Evolutionary conservation across 352 stramenopile genomes (phyloP), one percentile per base, ranked within the genome.

Genomic region (Plasmopara halstedii): DNA sequence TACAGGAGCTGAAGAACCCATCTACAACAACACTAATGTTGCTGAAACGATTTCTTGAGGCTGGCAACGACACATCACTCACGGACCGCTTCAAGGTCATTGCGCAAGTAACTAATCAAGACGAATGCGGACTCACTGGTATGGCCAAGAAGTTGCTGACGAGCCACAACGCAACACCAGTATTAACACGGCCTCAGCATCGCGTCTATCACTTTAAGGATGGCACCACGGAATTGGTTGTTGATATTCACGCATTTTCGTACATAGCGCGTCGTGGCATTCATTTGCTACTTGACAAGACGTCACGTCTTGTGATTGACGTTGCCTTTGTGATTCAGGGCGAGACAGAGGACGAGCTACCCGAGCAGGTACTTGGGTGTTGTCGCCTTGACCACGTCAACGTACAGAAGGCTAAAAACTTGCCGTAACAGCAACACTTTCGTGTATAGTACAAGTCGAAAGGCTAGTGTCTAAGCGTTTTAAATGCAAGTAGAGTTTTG

Each of bases 11-110:
- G 46, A 64, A 82, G 44, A 42, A 78, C 5, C 77, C 80, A 0
- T 73, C 69, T 22, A 74, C 62, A 1, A 79, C 67, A 8, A 69
- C 67, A n/a, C 37, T 87, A 6, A 62, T 62, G 18, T 63, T 92
- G 6, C 54, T 89, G 10, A 78, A 85, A 50, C 62, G 75, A n/a
- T 92, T 92, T 54, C 39, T 88, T 11, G 50, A 83, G 11, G 76
- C 80, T 1, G 73, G 63, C 6, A 66, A 63, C 19, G 80, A 91
- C 42, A 71, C 73, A 35, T 70, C 67, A 6, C 38, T 92, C 32
- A 87, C 78, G 2, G 80, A 92, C 43, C 73, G 80, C 21, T 92
- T 92, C 60, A 92, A 92, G 38, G 75, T 89, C 25, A 92, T 92
- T 44, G 77, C 75, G 0, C 80, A 92, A 53, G 80, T 92, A 46